Base-by-base conservation (phyloP, 2,329 filamentous ascomycete species). In the Lasiodiplodia gonubiensis region DNA sequence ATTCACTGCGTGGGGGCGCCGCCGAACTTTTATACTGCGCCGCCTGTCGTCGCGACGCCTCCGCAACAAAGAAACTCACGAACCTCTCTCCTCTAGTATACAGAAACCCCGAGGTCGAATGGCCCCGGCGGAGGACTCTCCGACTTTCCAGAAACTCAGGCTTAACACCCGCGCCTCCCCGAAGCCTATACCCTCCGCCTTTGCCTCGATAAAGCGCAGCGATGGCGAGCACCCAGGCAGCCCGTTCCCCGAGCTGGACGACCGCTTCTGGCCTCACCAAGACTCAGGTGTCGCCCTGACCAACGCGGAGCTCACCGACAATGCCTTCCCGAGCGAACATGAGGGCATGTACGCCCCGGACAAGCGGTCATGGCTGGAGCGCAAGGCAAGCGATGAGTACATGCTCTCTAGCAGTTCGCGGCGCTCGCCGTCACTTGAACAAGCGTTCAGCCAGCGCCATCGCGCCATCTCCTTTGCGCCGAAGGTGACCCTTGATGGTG, bases 91-190 rank as follows among this genome's bases (percentile, higher is more conserved):
- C 39, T 18, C 27, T 48, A 30, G 55, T 14, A 53, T 7, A 14
- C 57, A 30, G 12, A 8, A 30, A 37, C 66, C 49, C 55, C 35
- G 66, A 69, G 69, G 68, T 75, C 72, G 64, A 75, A 80, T 80
- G 78, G 78, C 78, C 75, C 75, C 77, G 68, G 70, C 76, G 72
- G 74, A 74, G 71, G 75, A 75, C 74, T 77, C 77, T 77, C 77
- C 78, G 71, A 73, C 70, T 72, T 80, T 80, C 74, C 78, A 77
- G 74, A 80, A 80, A 71, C 77, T 80, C 71, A 79, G 76, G 71
- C 72, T 80, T 74, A 74, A 80, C 70, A 80, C 76, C 67, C 73
- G 74, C 67, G 68, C 75, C 57, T 71, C 75, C 60, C 71, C 72
- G 63, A 80, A 78, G 69, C 75, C 74, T 30, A 71, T 74, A 57